A percentile compares a stretch with the other conserved stretches of the same genome.
These are phyloP conservation scores for Zygosaccharomyces rouxii DNA, from an alignment of 805 yeast genomes.

Conservation along the genomic window DNA sequence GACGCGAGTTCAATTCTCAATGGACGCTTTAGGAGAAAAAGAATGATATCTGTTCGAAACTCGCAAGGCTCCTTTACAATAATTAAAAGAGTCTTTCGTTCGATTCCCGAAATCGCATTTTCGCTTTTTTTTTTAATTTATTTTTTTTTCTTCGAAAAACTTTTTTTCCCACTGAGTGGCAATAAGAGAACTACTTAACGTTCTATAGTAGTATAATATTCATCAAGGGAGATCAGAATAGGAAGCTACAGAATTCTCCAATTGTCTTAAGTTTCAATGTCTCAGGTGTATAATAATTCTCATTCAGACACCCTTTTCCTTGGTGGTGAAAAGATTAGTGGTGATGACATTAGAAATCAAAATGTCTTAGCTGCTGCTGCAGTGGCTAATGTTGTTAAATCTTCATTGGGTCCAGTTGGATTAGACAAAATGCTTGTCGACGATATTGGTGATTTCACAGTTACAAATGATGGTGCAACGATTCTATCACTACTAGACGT, in stretches of 20 bases:
- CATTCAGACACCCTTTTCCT: conserved; percentile 91
- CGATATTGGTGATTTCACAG: conserved; percentile 98
- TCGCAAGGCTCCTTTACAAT: neutral
- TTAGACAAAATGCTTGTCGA: conserved; percentile 97
- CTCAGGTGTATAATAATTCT: conserved; percentile 68
- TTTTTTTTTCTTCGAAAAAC: conserved; percentile 1
- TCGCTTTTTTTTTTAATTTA: neutral
- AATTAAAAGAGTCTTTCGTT: neutral
- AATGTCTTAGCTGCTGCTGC: conserved; percentile 91
- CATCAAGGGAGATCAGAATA: neutral
- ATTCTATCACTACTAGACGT: conserved; percentile 86
- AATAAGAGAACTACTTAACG: neutral
- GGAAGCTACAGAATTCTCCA: neutral
- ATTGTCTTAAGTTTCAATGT: conserved; percentile 32
- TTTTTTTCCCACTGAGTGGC: conserved; percentile 3
- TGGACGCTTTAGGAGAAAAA: neutral
- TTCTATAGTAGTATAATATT: neutral
- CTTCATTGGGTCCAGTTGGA: conserved; percentile 97
- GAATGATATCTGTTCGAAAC: neutral
- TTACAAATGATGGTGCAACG: conserved; percentile 98
- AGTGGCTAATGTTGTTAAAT: conserved; percentile 73
- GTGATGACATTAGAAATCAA: conserved; percentile 94
- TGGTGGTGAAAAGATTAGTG: conserved; percentile 93
- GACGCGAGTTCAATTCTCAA: too few species aligned
- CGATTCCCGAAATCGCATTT: neutral